phyloP scores from a whole-genome alignment of 352 stramenopile genomes.

The Pythium periplocum region DNA sequence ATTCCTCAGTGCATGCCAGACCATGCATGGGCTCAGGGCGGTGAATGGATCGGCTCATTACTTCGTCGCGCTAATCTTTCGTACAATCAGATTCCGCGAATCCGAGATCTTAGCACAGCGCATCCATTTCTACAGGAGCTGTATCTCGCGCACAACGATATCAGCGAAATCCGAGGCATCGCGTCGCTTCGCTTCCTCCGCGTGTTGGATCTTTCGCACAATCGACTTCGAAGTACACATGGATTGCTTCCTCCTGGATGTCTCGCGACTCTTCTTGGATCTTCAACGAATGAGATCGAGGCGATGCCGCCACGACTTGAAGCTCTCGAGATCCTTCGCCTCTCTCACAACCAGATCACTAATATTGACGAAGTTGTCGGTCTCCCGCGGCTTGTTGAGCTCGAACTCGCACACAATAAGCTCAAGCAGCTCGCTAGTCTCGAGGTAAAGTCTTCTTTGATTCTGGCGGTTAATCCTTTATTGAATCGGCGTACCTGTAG shows the following conservation, averaged over 20 bases:
- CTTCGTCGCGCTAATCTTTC: conserved; percentile 46
- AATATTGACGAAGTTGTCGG: conserved; percentile 35
- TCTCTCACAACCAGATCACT: conserved; percentile 55
- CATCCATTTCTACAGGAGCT: conserved; percentile 71
- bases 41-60: conserved; percentile 57
- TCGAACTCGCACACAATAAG: conserved; percentile 58
- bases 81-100: conserved; percentile 43
- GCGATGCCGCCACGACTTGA: conserved; percentile 16
- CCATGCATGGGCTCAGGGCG: conserved; percentile 52
- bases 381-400: conserved; percentile 41
- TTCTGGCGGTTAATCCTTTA: background rate
- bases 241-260: conserved; percentile 19
- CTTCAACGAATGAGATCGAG: background rate
- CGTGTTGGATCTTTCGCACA: conserved; percentile 66
- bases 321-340: conserved; percentile 39
- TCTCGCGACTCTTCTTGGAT: background rate
- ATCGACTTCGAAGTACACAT: conserved; percentile 36
- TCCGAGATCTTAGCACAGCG: conserved; percentile 38
- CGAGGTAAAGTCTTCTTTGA: conserved; percentile 24
- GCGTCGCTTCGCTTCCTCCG: conserved; percentile 52
- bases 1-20: conserved; percentile 42
- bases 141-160: conserved; percentile 48
- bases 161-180: conserved; percentile 45
- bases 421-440: conserved; percentile 35
- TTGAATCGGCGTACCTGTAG: conserved; percentile 15